These are phyloP conservation scores for Austroboletus eburneus DNA, from an alignment of 768 basidiomycete species.

Conservation along the genomic window DNA sequence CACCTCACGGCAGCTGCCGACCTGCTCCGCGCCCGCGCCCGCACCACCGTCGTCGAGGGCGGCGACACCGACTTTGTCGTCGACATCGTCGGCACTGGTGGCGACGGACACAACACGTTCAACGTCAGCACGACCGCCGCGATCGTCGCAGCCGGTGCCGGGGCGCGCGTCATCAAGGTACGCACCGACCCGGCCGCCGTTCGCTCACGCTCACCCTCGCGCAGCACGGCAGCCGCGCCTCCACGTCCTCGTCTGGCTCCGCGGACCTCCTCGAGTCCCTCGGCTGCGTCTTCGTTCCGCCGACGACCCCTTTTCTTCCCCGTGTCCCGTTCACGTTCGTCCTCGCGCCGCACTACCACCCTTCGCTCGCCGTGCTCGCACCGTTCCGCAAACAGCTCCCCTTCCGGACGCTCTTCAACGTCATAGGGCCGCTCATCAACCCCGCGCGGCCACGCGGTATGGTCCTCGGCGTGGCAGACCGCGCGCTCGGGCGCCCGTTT, in stretches of 20 bases:
- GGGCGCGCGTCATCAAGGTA: conserved; percentile 91
- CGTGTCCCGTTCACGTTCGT: conserved; percentile 86
- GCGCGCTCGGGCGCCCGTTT: conserved; percentile 76
- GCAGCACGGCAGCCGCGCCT: conserved; percentile 88
- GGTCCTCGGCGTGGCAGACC: conserved; percentile 87
- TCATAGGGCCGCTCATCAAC: conserved; percentile 91
- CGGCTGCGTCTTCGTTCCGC: conserved; percentile 70
- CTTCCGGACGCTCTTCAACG: conserved; percentile 96
- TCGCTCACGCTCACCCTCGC: not conserved
- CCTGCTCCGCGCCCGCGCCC: conserved; percentile 64
- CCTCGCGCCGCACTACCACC: conserved; percentile 92
- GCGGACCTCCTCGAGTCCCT: conserved; percentile 88
- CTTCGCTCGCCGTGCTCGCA: conserved; percentile 72
- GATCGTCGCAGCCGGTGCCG: conserved; percentile 91
- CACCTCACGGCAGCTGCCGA: conserved; percentile 76
- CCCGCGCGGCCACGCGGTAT: conserved; percentile 83
- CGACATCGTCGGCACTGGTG: conserved; percentile 45
- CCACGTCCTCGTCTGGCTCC: conserved; percentile 91
- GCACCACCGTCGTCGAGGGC: conserved; percentile 57
- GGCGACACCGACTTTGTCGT: conserved; percentile 68
- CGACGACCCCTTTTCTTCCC: conserved; percentile 46
- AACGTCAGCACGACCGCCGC: conserved; percentile 96
- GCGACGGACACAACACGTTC: conserved; percentile 94
- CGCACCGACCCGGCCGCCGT: not conserved
- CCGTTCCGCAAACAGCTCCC: conserved; percentile 84